A percentile compares a stretch with the other conserved stretches of the same genome.
These are phyloP conservation scores for Cladobotryum protrusum DNA, from an alignment of 2,329 filamentous ascomycete genomes.

Conservation along the genomic window DNA sequence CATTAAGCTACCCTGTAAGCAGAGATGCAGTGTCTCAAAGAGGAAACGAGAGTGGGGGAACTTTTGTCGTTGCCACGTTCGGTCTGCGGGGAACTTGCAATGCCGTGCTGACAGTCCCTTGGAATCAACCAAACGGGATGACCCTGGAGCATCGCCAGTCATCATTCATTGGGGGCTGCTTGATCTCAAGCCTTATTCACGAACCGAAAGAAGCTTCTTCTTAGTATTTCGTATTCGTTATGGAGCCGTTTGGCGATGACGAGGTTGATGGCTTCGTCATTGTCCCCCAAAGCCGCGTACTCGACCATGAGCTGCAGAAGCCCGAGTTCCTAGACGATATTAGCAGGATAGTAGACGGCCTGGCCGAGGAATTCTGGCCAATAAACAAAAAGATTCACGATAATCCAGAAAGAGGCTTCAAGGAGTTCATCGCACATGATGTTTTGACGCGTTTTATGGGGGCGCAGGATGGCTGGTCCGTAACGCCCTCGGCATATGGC, in stretches of 20 bases:
- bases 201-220: too few species aligned
- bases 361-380: slow-evolving; percentile 23
- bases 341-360: slow-evolving; percentile 14
- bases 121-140: too few species aligned
- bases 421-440: slow-evolving; percentile 37
- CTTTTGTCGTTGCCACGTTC: too few species aligned
- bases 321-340: slow-evolving; percentile 35
- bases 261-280: slow-evolving; percentile 12
- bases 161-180: too few species aligned
- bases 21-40: too few species aligned
- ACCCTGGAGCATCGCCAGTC: too few species aligned
- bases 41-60: too few species aligned
- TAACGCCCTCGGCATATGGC: slow-evolving; percentile 34
- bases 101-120: too few species aligned
- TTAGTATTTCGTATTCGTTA: too few species aligned
- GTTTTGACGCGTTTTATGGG: slow-evolving; percentile 32
- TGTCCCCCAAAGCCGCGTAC: neutral
- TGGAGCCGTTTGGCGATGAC: neutral
- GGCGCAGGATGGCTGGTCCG: slow-evolving; percentile 29
- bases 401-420: slow-evolving; percentile 36
- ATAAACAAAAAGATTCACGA: slow-evolving; percentile 38
- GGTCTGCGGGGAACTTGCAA: too few species aligned
- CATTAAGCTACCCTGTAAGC: too few species aligned
- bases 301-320: neutral
- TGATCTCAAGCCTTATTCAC: too few species aligned